Conservation (phyloP, 495 filamentous ascomycete genomes). For the Tuber magnatum region DNA sequence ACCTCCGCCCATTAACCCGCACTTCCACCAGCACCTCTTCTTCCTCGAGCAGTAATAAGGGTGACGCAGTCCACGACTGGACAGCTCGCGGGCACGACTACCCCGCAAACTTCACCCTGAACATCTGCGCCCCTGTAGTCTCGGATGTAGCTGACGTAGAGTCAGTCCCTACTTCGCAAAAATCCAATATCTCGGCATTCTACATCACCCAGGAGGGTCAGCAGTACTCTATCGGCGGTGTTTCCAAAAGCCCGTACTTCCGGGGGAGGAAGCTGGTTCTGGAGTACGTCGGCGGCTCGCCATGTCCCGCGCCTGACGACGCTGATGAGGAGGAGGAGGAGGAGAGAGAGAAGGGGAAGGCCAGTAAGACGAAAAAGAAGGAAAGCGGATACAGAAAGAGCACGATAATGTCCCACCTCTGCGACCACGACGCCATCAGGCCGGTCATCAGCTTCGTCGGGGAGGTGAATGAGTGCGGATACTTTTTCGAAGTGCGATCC, state of each 20-base stretch:
- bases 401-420: conserved; percentile 85
- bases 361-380: not conserved
- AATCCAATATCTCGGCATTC: conserved; percentile 76
- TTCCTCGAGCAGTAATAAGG: not conserved
- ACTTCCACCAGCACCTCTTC: conserved; percentile 47
- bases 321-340: not conserved
- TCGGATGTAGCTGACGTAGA: conserved; percentile 65
- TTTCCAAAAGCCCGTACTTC: conserved; percentile 62
- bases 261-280: conserved; percentile 85
- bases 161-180: conserved; percentile 57
- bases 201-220: conserved; percentile 62
- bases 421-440: conserved; percentile 63
- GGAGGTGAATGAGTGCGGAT: conserved; percentile 80
- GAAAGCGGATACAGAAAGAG: conserved; percentile 54
- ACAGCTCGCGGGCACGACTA: conserved; percentile 77
- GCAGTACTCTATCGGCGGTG: conserved; percentile 72
- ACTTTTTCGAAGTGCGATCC: conserved; percentile 92
- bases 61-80: conserved; percentile 55
- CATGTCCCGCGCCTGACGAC: conserved; percentile 49
- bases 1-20: conserved; percentile 66
- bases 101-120: conserved; percentile 83
- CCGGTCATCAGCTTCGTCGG: conserved; percentile 70
- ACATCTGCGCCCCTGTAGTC: conserved; percentile 83
- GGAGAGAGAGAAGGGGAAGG: conserved; percentile 41
- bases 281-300: conserved; percentile 85